Conservation (phyloP, 2,329 filamentous ascomycete species). For the Coniella vitis region DNA sequence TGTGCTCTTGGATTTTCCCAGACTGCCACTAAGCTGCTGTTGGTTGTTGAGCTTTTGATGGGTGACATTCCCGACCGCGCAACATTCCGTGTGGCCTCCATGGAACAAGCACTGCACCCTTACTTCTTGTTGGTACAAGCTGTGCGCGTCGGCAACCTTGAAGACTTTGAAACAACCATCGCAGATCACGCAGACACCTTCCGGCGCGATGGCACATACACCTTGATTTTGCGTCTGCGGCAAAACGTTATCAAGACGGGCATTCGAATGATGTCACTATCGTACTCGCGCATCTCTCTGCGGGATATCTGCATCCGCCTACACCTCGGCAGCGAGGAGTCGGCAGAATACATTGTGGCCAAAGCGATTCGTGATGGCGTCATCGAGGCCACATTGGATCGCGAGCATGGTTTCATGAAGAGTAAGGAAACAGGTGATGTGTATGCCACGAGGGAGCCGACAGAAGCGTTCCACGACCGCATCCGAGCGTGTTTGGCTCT, state of each 20-base stretch:
- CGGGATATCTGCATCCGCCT: constrained; percentile 95
- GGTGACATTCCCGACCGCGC: constrained; percentile 95
- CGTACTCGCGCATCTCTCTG: constrained; percentile 93
- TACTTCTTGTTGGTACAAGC: constrained; percentile 94
- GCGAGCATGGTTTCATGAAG: constrained; percentile 96
- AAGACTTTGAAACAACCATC: constrained; percentile 85
- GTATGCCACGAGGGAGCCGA: constrained; percentile 90
- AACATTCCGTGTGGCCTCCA: constrained; percentile 80
- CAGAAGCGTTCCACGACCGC: constrained; percentile 95
- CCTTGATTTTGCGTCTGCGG: constrained; percentile 83
- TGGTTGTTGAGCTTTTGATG: constrained; percentile 96
- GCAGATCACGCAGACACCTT: constrained; percentile 76
- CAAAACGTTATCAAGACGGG: constrained; percentile 99
- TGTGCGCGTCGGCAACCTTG: constrained; percentile 91
- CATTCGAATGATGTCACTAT: constrained; percentile 97
- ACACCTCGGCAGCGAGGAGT: constrained; percentile 91
- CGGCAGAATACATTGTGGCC: constrained; percentile 96
- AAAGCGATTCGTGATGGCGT: constrained; percentile 98
- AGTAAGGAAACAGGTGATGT: constrained; percentile 95
- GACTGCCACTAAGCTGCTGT: constrained; percentile 89
- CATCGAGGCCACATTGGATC: constrained; percentile 89
- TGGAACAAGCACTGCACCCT: constrained; percentile 82
- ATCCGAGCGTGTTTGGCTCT: constrained; percentile 86
- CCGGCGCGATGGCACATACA: constrained; percentile 91
- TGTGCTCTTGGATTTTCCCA: constrained; percentile 93